Conservation (phyloP, 2,329 filamentous ascomycete genomes). For the Xylariaceae sp. region DNA sequence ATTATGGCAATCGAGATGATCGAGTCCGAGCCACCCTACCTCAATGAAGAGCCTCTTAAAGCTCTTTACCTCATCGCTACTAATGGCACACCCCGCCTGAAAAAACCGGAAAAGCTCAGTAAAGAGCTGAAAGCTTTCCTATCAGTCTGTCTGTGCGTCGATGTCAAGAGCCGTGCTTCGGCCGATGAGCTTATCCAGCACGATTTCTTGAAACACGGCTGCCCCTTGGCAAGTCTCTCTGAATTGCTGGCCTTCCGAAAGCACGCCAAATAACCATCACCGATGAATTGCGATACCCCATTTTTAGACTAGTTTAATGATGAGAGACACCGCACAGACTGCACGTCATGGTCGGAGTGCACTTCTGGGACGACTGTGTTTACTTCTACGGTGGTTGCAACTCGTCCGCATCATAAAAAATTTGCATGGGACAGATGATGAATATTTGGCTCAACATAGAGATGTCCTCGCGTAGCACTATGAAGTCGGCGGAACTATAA, state of each 20-base stretch:
- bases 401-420: constrained; percentile 23
- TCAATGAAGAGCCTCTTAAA: constrained; percentile 97
- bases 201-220: constrained; percentile 92
- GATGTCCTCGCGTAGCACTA: constrained; percentile 15
- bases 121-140: constrained; percentile 98
- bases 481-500: constrained; percentile 9
- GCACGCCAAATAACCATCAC: constrained; percentile 52
- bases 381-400: constrained; percentile 16
- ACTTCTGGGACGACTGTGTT: constrained; percentile 17
- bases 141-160: constrained; percentile 92
- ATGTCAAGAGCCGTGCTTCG: constrained; percentile 90
- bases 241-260: constrained; percentile 87
- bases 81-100: constrained; percentile 91
- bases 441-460: constrained; percentile 21
- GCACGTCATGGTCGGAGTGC: constrained; percentile 16
- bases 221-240: constrained; percentile 73
- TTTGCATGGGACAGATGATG: constrained; percentile 28
- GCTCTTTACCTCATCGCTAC: constrained; percentile 96
- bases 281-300: constrained; percentile 28
- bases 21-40: constrained; percentile 93
- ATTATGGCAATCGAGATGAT: constrained; percentile 99
- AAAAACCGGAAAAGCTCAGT: constrained; percentile 97
- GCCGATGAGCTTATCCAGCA: constrained; percentile 85
- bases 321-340: constrained; percentile 11
- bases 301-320: constrained; percentile 26